These are phyloP conservation scores for Suillus americanus DNA, from an alignment of 768 basidiomycete genomes.

Conservation along the genomic window DNA sequence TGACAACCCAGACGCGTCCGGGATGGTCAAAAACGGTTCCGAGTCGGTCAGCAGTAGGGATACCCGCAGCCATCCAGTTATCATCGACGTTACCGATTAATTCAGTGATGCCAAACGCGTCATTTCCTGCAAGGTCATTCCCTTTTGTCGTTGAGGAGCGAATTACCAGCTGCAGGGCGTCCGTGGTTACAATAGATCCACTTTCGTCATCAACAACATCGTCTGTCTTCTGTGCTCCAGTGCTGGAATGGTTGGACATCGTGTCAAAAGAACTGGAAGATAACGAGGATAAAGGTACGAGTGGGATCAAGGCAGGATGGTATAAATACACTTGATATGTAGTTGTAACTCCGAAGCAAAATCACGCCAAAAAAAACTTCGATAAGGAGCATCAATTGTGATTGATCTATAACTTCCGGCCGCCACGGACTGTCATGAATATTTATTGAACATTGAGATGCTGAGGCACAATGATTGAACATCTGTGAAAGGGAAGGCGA, in stretches of 20 bases:
- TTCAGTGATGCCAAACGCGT: constrained; percentile 32
- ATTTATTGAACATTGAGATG: constrained; percentile 37
- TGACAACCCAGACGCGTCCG: constrained; percentile 17
- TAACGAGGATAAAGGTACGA: background rate
- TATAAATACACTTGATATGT: constrained; percentile 30
- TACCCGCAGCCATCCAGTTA: constrained; percentile 89
- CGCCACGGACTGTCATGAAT: background rate
- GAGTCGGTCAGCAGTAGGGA: constrained; percentile 46
- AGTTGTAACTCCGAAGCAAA: constrained; percentile 23
- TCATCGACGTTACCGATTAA: constrained; percentile 74
- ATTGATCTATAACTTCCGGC: constrained; percentile 10
- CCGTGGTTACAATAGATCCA: constrained; percentile 36
- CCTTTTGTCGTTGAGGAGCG: constrained; percentile 21
- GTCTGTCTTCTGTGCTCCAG: constrained; percentile 11
- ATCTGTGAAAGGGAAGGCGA: background rate
- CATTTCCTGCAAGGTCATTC: constrained; percentile 31
- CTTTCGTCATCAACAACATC: constrained; percentile 25
- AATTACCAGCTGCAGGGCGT: constrained; percentile 62
- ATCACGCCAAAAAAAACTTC: constrained; percentile 9
- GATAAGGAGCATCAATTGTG: background rate
- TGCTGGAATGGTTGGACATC: constrained; percentile 24
- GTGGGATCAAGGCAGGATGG: constrained; percentile 6
- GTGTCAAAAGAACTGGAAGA: background rate
- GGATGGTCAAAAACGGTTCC: constrained; percentile 19
- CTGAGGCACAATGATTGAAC: constrained; percentile 20